Percentiles rank a stretch among this genome's conserved stretches.
Evolutionary conservation across 176 grass and related monocot species (phyloP).

Genomic region (Cenchrus americanus): DNA sequence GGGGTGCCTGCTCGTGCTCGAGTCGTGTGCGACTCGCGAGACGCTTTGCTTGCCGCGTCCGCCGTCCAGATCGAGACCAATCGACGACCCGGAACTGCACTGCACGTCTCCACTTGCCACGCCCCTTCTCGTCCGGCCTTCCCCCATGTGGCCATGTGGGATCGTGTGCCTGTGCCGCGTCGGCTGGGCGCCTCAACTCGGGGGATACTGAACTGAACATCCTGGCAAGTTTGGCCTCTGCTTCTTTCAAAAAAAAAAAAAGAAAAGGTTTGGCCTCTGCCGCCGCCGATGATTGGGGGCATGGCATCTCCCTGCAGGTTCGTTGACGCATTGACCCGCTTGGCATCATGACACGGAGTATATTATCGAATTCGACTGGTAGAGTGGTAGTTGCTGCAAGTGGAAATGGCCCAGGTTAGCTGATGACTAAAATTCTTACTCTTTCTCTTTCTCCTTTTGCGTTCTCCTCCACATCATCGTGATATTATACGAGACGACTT

Average conservation of each 20-base stretch:
- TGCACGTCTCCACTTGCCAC: not conserved
- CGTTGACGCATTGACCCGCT: constrained; percentile 18
- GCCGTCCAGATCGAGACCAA: too few relatives aligned
- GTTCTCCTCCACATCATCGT: too few relatives aligned
- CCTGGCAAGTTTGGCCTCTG: constrained; percentile 1
- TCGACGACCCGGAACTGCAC: not conserved
- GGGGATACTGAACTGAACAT: not conserved
- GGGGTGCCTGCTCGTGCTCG: too few relatives aligned
- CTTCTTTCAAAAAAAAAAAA: too few relatives aligned
- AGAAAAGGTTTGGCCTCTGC: not conserved
- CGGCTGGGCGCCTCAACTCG: too few relatives aligned
- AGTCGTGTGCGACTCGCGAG: not conserved
- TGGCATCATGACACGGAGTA: not conserved
- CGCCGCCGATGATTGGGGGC: constrained; percentile 2
- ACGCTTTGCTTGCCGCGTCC: constrained; percentile 2
- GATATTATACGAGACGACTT: too few relatives aligned
- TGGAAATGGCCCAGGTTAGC: too few relatives aligned
- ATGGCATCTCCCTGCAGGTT: not conserved
- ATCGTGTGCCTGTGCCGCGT: constrained; percentile 5
- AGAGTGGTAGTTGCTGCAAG: not conserved
- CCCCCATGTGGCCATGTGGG: constrained; percentile 36
- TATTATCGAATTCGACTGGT: not conserved
- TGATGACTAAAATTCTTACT: too few relatives aligned
- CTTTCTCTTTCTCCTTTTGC: too few relatives aligned
- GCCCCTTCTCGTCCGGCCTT: not conserved